Base-by-base conservation (phyloP, 2,329 filamentous ascomycete species). In the Alternaria angustiovoidea region DNA sequence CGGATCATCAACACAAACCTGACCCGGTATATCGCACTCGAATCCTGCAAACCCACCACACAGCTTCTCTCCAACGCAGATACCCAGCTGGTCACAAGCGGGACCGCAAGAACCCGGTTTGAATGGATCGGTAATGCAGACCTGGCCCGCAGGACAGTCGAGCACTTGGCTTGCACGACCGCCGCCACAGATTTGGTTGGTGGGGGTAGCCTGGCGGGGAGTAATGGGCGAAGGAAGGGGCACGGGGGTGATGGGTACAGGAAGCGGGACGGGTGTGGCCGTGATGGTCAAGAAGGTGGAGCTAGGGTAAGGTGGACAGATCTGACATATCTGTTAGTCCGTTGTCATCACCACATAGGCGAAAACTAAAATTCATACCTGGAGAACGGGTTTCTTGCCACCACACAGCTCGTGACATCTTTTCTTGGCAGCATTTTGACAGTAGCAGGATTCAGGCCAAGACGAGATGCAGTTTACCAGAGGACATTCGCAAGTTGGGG, bases 1-100 rank as follows among this genome's bases (percentile, higher is more conserved):
- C 5, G 80, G 79, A 62, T 82, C 78, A 70, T 83, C 81, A 34
- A 79, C 65, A 57, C 82, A 84, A 9, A 70, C 68, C 70, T 77
- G 70, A 1, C 72, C 75, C 11, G 57, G 42, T 4, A 56, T 43
- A 6, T 68, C 58, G 60, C 81, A 83, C 3, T 2, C 30, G 20
- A 75, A 66, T 1, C 74, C 80, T 0, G 74, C 76, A 53, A 83
- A 76, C 0, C 81, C 81, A 26, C 81, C 80, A 61, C 81, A 83
- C 47, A 75, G 38, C 54, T 70, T 68, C 7, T 76, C 66, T 49
- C 70, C 62, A 14, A 78, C 76, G 41, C 78, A 80, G 9, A 79
- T 75, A 24, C 77, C 77, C 0, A 61, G 43, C 2, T 60, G 65
- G 54, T 78, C 77, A 57, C 75, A 77, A 7, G 61, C 72, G 0